Evolutionary conservation across 805 yeast species (phyloP).

Genomic region (Wickerhamomyces queroliae): DNA sequence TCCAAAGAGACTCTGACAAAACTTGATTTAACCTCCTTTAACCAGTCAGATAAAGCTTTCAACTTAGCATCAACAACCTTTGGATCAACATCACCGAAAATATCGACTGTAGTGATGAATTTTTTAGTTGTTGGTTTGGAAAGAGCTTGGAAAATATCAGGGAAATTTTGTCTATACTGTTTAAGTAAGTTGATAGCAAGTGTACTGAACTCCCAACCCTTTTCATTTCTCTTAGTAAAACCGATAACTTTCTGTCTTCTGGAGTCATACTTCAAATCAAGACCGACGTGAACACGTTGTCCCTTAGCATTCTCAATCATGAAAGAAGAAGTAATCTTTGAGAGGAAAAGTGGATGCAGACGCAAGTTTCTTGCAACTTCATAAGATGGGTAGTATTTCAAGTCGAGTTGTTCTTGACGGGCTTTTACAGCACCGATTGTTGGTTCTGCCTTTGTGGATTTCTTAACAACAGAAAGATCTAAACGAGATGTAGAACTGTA

Average conservation of each 20-base stretch:
- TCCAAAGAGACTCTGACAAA: constrained; percentile 66
- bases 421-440: constrained; percentile 58
- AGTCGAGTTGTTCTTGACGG: constrained; percentile 44
- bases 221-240: constrained; percentile 58
- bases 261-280: constrained; percentile 78
- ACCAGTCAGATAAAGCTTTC: constrained; percentile 29
- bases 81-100: constrained; percentile 20
- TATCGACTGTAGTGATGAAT: neutral
- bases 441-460: constrained; percentile 48
- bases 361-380: constrained; percentile 55
- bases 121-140: neutral
- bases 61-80: constrained; percentile 23
- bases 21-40: constrained; percentile 45
- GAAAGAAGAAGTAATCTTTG: constrained; percentile 72
- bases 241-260: constrained; percentile 83
- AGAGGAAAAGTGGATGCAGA: constrained; percentile 59
- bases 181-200: constrained; percentile 62
- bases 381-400: constrained; percentile 59
- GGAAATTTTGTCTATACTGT: constrained; percentile 58
- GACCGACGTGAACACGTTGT: constrained; percentile 63
- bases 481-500: constrained; percentile 42
- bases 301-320: constrained; percentile 50
- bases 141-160: constrained; percentile 46
- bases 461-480: constrained; percentile 47
- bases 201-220: constrained; percentile 80